Evolutionary conservation across 2,329 filamentous ascomycete species (phyloP), one percentile per base, ranked within the genome.

Genomic region (Fusarium tjaetaba): DNA sequence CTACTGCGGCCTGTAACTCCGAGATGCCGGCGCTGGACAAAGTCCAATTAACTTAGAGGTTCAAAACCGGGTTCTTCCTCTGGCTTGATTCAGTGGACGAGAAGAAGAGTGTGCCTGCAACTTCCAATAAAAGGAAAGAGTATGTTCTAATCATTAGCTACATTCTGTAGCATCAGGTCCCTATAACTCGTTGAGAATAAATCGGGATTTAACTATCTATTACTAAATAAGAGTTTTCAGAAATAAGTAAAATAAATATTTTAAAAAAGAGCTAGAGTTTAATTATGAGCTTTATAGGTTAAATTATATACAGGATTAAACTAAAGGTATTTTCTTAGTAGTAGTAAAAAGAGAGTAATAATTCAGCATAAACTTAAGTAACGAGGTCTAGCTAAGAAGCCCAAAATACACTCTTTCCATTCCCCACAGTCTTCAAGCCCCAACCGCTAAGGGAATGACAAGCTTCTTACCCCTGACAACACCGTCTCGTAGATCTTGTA

Each of bases 121-220:
- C 2, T 15, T 15, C 5, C 7, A 8, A 7, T 34, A 3, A 15
- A 34, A 13, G 4, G 5, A 18, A 16, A 8, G 4, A n/a, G 2
- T 20, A 13, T 8, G 0, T 18, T 32, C 1, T 11, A n/a, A 3
- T 7, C 2, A 32, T 6, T 4, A 6, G 4, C 5, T 49, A 2
- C 0, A 18, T 32, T 32, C 14, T n/a, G 3, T 2, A 8, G 6
- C 11, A 49, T 16, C 1, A 30, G 0, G 4, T 11, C 7, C 2
- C 4, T 16, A 11, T 11, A 2, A 16, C 11, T 43, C 1, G 18
- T 24, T 13, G 11, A 24, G 18, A 20, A 13, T 24, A 18, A 6
- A 10, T 0, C 5, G 7, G 1, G 0, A 4, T 28, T 22, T 14
- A 0, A 22, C 4, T 1, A 15, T 8, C 5, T 14, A 20, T 28